These are phyloP conservation scores for Cephaloascus fragrans DNA, from an alignment of 805 yeast genomes.

Conservation along the genomic window DNA sequence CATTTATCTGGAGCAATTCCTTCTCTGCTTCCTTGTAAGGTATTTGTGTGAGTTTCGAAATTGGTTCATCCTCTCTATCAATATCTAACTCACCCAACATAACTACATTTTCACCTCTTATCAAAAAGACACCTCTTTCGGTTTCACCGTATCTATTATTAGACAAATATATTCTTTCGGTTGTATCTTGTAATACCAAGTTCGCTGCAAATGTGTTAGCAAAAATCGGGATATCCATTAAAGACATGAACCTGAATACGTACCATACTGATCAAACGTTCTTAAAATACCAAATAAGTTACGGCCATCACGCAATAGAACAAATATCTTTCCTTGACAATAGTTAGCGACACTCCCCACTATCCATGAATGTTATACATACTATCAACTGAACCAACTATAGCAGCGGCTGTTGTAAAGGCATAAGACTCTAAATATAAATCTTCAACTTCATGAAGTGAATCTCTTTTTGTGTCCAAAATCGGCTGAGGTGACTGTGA, in stretches of 20 bases:
- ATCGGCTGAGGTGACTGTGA: not conserved
- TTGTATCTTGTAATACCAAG: conserved; percentile 82
- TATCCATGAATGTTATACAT: conserved; percentile 9
- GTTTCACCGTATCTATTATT: conserved; percentile 57
- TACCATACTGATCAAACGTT: conserved; percentile 86
- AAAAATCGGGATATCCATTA: too few species aligned
- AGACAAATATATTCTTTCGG: conserved; percentile 69
- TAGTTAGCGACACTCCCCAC: not conserved
- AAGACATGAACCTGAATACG: too few species aligned
- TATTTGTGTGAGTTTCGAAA: conserved; percentile 45
- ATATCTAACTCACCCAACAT: conserved; percentile 91
- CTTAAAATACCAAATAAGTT: conserved; percentile 81
- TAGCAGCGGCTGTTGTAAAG: conserved; percentile 85
- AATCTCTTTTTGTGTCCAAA: not conserved
- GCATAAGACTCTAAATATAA: conserved; percentile 72
- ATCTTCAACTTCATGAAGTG: conserved; percentile 27
- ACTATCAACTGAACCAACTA: conserved; percentile 77
- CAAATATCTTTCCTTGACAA: conserved; percentile 52
- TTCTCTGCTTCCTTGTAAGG: conserved; percentile 53
- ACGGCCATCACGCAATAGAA: conserved; percentile 82
- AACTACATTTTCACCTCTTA: conserved; percentile 94
- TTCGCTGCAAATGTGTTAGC: conserved; percentile 46
- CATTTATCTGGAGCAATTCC: conserved; percentile 19
- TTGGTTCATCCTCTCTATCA: conserved; percentile 69
- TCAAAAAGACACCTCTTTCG: conserved; percentile 66